Evolutionary conservation across 164 flowering plant species (phyloP), one percentile per base, ranked within the genome.

Genomic region (Cinnamomum micranthum): DNA sequence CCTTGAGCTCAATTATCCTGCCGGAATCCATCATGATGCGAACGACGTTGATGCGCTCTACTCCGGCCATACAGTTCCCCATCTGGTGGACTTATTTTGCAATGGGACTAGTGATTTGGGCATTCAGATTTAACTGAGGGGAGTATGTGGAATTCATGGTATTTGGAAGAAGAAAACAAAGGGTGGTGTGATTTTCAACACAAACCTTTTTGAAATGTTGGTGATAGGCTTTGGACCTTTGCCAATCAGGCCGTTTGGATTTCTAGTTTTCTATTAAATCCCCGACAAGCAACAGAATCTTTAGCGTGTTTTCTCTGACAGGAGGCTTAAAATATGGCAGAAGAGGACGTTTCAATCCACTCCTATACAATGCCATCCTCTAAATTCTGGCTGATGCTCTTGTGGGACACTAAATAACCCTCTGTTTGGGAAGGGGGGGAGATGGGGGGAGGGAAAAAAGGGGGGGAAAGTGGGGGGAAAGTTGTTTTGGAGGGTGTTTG

Each of bases 41-140:
- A 66, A 86, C 62, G 10, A 27, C 13, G 14, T 74, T 10, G 69
- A 71, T 74, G 59, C 31, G 58, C 11, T 66, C 58, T 20, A 31
- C 68, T 22, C 52, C 83, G 0, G 77, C 68, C 4, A 73, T 71
- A 72, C 92, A 90, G 65, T 90, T 90, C 60, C 94, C 94, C 94
- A 88, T 89, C 14, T 20, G 50, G 10, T 3, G 59, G 28, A 13
- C 50, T 72, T 25, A 14, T 33, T 58, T 58, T 27, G 22, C 2
- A 2, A 58, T 2, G 27, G 62, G 19, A 10, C 19, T 7, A 17
- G 62, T 25, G 33, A 73, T 25, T 24, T 51, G 60, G 51, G 19
- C 6, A 52, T 68, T 63, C 55, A 64, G 64, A 76, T 65, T 22
- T 76, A 55, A 50, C 31, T 14, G 65, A 50, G 65, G 47, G 73